These are phyloP conservation scores for Harrya chromipes DNA, from an alignment of 768 basidiomycete genomes.

Conservation along the genomic window DNA sequence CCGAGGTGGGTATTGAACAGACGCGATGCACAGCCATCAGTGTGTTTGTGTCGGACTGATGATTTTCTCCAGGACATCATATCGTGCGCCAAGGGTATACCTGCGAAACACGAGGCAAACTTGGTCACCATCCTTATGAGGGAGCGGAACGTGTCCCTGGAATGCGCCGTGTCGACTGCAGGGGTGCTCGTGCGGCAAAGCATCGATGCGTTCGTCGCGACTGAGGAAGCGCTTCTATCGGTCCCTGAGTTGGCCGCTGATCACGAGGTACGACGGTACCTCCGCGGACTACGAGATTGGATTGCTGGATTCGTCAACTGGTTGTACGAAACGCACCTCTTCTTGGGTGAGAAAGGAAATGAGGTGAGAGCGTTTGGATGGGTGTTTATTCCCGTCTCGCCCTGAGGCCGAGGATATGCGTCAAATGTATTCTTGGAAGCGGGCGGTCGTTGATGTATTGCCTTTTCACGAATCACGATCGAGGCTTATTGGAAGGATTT, in stretches of 20 bases:
- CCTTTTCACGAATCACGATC: too few species aligned
- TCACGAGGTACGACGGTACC: conserved; percentile 36
- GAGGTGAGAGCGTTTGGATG: conserved; percentile 61
- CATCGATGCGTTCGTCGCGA: conserved; percentile 26
- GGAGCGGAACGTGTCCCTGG: conserved; percentile 42
- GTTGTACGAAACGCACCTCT: conserved; percentile 61
- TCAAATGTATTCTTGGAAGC: not conserved
- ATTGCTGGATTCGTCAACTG: conserved; percentile 61
- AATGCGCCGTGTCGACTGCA: conserved; percentile 38
- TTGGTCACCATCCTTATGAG: conserved; percentile 49
- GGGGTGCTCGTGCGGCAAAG: conserved; percentile 28
- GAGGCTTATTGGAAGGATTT: conserved; percentile 1
- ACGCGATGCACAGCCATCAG: too few species aligned
- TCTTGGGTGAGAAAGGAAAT: conserved; percentile 53
- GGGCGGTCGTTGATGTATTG: too few species aligned
- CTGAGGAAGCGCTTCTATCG: conserved; percentile 21
- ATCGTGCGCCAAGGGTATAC: conserved; percentile 47
- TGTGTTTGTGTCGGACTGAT: not conserved
- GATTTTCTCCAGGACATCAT: conserved; percentile 48
- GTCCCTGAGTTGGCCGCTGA: conserved; percentile 12
- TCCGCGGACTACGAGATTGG: conserved; percentile 52
- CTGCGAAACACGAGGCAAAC: conserved; percentile 39
- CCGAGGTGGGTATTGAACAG: conserved; percentile 41
- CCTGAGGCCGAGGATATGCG: conserved; percentile 1
- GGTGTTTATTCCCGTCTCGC: conserved; percentile 45